Evolutionary conservation across 2,329 filamentous ascomycete species (phyloP).

Genomic region (Ophiostoma novo-ulmi): DNA sequence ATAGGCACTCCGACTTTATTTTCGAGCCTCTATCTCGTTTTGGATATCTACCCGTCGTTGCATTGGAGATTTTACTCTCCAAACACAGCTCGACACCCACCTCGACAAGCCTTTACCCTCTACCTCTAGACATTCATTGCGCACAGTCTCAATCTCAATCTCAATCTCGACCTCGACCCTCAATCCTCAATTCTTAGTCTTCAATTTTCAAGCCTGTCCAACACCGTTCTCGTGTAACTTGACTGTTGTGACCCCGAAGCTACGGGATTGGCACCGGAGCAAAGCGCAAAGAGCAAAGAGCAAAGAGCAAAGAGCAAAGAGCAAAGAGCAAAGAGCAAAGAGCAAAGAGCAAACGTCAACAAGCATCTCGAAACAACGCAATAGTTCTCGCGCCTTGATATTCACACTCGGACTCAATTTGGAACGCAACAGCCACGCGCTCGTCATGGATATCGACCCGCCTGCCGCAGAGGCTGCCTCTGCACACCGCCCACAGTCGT

Average conservation of each 20-base stretch:
- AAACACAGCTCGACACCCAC: neutral
- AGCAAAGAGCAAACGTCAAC: neutral
- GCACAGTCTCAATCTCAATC: neutral
- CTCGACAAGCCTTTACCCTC: neutral
- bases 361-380: neutral
- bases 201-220: neutral
- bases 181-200: too few species aligned
- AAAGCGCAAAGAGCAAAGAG: neutral
- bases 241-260: neutral
- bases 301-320: neutral
- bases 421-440: neutral
- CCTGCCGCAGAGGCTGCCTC: slow-evolving; percentile 38
- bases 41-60: neutral
- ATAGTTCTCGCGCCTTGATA: too few species aligned
- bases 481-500: slow-evolving; percentile 41
- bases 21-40: neutral
- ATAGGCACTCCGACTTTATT: neutral
- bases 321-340: neutral
- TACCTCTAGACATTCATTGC: neutral
- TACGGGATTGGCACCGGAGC: neutral
- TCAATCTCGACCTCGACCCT: neutral
- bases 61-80: neutral
- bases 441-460: slow-evolving; percentile 19
- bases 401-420: neutral
- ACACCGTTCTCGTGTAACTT: neutral